These are phyloP conservation scores for Coelastrella sp. DNA, from an alignment of 139 green algal genomes.

Conservation along the genomic window DNA sequence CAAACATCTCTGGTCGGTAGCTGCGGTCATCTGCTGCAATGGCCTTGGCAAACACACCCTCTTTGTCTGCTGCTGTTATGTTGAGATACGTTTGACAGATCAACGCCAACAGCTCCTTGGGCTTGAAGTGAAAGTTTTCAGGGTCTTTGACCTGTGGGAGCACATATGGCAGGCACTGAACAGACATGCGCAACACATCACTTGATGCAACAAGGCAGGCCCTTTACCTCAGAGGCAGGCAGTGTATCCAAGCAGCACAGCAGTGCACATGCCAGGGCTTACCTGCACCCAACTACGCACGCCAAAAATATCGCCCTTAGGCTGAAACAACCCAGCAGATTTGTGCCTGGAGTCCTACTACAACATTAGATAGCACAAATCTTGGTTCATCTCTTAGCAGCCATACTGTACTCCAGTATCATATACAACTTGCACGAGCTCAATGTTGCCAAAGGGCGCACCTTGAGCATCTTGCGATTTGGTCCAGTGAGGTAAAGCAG, in stretches of 20 bases:
- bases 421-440: neutral
- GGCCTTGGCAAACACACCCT: constrained; percentile 74
- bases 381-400: neutral
- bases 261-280: neutral
- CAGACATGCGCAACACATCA: neutral
- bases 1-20: constrained; percentile 84
- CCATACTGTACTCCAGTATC: neutral
- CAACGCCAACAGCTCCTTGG: constrained; percentile 80
- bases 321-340: too few species aligned
- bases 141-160: constrained; percentile 73
- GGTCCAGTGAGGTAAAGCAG: constrained; percentile 90
- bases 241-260: neutral
- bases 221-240: neutral
- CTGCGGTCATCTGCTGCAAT: constrained; percentile 86
- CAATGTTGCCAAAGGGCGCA: constrained; percentile 32
- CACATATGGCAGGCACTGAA: neutral
- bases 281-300: too few species aligned
- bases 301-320: too few species aligned
- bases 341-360: too few species aligned
- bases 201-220: neutral
- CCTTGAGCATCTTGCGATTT: constrained; percentile 62
- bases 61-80: constrained; percentile 74
- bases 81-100: constrained; percentile 90
- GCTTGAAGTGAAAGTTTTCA: constrained; percentile 88
- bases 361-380: neutral